phyloP scores from a whole-genome alignment of 208 protist genomes.

The Trypanosoma platydactyli region DNA sequence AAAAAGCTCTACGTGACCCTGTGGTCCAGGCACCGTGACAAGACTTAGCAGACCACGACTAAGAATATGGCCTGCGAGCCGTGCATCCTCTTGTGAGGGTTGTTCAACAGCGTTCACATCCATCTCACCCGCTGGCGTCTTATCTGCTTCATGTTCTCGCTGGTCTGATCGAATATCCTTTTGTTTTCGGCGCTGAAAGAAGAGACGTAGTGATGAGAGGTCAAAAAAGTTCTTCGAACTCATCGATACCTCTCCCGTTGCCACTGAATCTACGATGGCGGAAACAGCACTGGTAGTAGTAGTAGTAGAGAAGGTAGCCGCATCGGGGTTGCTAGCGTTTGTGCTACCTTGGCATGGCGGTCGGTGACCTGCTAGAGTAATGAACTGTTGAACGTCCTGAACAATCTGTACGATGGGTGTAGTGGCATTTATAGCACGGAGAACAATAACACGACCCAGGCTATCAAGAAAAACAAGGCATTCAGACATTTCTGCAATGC shows the following conservation, averaged over 20 bases:
- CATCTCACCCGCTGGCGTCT: neutral
- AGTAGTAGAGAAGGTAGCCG: constrained; percentile 1
- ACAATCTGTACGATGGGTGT: constrained; percentile 44
- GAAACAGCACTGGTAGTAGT: neutral
- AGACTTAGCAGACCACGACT: constrained; percentile 69
- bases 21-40: constrained; percentile 27
- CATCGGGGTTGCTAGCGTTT: constrained; percentile 17
- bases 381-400: constrained; percentile 59
- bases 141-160: neutral
- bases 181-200: constrained; percentile 30
- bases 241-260: neutral
- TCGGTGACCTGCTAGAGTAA: constrained; percentile 37
- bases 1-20: constrained; percentile 46
- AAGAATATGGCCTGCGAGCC: constrained; percentile 54
- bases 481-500: neutral
- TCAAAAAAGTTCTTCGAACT: constrained; percentile 58
- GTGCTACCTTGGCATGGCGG: neutral
- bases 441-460: constrained; percentile 57
- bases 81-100: neutral
- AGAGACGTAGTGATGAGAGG: constrained; percentile 44
- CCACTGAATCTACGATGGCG: constrained; percentile 8
- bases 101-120: neutral
- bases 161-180: constrained; percentile 18
- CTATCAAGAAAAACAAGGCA: constrained; percentile 71
- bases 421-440: constrained; percentile 47